Percentiles rank a stretch among this genome's conserved stretches.
phyloP scores from a whole-genome alignment of 495 filamentous ascomycete species.

The Platismatia glauca region DNA sequence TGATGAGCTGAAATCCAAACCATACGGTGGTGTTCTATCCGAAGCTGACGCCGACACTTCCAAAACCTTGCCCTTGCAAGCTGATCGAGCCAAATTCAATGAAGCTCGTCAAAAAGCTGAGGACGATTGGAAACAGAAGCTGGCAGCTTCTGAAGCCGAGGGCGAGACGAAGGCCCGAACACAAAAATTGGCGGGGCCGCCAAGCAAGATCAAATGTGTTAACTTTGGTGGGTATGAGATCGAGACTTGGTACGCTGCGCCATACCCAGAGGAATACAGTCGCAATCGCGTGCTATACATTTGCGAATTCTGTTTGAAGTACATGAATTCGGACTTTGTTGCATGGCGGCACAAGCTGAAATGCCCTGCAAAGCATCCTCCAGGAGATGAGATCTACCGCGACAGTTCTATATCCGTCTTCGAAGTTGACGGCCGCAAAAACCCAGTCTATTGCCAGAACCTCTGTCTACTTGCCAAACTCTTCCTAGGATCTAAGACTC shows the following conservation, averaged over 20 bases:
- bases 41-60: conserved; percentile 87
- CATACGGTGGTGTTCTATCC: conserved; percentile 86
- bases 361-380: conserved; percentile 91
- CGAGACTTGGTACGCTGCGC: conserved; percentile 98
- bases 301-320: conserved; percentile 97
- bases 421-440: conserved; percentile 93
- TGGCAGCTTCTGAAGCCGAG: conserved; percentile 38
- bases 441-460: conserved; percentile 96
- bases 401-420: conserved; percentile 89
- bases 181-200: conserved; percentile 69
- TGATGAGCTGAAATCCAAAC: conserved; percentile 84
- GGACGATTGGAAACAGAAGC: conserved; percentile 72
- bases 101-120: conserved; percentile 80
- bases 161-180: conserved; percentile 41
- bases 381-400: conserved; percentile 97
- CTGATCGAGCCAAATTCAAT: conserved; percentile 78
- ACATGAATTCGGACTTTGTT: conserved; percentile 98
- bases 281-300: conserved; percentile 92
- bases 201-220: conserved; percentile 96
- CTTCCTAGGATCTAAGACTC: conserved; percentile 91
- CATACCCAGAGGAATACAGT: conserved; percentile 97
- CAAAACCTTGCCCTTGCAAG: conserved; percentile 69
- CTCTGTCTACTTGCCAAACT: conserved; percentile 92
- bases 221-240: conserved; percentile 96
- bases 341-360: conserved; percentile 97